A percentile compares a stretch with the other conserved stretches of the same genome.
Evolutionary conservation across 169 alveolate genomes (phyloP).

Genomic region (Plasmodium berghei): DNA sequence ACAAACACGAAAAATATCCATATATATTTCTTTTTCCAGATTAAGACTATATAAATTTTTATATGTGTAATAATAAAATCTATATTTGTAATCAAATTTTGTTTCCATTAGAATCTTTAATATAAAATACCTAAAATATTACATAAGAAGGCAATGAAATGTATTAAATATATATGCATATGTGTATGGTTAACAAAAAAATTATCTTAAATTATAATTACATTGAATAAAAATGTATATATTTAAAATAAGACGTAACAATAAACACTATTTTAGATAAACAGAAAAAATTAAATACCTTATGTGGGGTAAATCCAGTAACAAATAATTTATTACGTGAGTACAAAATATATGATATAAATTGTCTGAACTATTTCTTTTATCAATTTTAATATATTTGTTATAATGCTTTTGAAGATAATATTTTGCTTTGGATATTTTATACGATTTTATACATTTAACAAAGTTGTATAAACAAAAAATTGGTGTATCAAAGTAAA

Average conservation of each 20-base stretch:
- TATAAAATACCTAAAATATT: slow-evolving; percentile 18
- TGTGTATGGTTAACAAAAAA: background rate
- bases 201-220: background rate
- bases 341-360: slow-evolving; percentile 35
- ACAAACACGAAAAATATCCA: slow-evolving; percentile 18
- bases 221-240: no score
- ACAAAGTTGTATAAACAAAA: slow-evolving; percentile 31
- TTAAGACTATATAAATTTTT: slow-evolving; percentile 5
- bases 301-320: slow-evolving; percentile 11
- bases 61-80: slow-evolving; percentile 23
- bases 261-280: no score
- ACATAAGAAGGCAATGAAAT: background rate
- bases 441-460: slow-evolving; percentile 23
- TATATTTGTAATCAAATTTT: slow-evolving; percentile 40
- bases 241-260: no score
- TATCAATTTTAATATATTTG: slow-evolving; percentile 17
- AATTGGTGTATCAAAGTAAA: slow-evolving; percentile 45
- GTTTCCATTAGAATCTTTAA: slow-evolving; percentile 29
- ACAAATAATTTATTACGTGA: slow-evolving; percentile 42
- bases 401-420: slow-evolving; percentile 43
- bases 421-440: slow-evolving; percentile 7
- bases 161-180: background rate
- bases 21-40: slow-evolving; percentile 19
- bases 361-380: background rate
- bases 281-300: slow-evolving; percentile 4